Conservation (phyloP, 2,329 filamentous ascomycete genomes). For the Tolypocladium sp. region DNA sequence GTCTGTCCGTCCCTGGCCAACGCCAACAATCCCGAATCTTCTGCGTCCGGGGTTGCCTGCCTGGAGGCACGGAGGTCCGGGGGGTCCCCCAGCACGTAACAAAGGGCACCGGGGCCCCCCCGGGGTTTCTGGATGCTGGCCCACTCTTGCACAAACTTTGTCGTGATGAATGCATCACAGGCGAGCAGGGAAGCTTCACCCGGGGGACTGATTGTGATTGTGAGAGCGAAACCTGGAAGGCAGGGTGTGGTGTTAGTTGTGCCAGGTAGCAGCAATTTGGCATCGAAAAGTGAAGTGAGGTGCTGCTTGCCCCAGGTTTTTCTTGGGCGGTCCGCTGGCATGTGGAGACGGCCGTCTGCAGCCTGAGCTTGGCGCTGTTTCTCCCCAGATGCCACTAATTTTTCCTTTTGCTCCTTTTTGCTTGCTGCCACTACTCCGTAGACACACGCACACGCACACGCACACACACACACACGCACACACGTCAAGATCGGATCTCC, state of each 20-base stretch:
- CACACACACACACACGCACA: background rate
- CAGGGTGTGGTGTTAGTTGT: background rate
- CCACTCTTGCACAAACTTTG: background rate
- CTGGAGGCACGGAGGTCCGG: background rate
- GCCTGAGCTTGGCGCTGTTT: background rate
- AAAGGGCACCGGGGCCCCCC: background rate
- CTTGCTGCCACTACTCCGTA: background rate
- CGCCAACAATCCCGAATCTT: background rate
- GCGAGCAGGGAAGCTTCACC: background rate
- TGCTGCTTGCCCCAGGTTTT: background rate
- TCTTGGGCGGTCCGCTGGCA: background rate
- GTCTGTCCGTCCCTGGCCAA: background rate
- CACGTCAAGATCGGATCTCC: background rate
- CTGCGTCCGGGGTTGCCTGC: background rate
- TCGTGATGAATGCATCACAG: background rate
- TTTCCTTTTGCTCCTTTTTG: background rate
- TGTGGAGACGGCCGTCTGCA: background rate
- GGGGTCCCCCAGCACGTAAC: background rate
- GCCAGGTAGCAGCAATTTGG: background rate
- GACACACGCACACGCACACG: background rate
- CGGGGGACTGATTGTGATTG: background rate
- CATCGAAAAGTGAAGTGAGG: background rate
- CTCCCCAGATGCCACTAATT: background rate
- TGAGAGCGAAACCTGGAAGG: background rate
- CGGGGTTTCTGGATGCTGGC: background rate